Evolutionary conservation across 768 basidiomycete species (phyloP), one percentile per base, ranked within the genome.

Genomic region (Phylloporus scabripes): DNA sequence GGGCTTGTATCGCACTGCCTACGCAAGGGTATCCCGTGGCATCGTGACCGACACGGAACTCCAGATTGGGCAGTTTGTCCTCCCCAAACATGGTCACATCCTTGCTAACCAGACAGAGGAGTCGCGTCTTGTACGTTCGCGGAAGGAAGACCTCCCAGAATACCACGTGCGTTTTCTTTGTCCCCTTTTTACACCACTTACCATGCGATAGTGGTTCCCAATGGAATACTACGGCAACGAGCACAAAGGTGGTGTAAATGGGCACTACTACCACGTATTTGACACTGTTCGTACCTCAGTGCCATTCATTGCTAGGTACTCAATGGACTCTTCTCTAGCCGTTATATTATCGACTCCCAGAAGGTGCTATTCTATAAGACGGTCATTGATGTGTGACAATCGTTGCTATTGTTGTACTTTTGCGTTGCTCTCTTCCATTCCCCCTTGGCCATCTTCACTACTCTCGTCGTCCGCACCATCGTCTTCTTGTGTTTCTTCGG

Each of bases 11-110:
- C 75, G 87, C 15, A 88, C 86, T 3, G 72, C 83, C n/a, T 94
- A 90, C 61, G 91, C 85, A 0, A 78, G 92, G 15, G 66, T 95
- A 15, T 88, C 90, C 10, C 78, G 89, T 17, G 83, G 88, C 20
- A 82, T 81, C 29, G 85, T 95, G 54, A 92, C 89, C 21, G 92
- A 95, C 60, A 94, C 92, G 1, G 91, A 94, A 60, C 74, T 92
- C 45, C 92, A 92, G 67, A 80, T 94, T 32, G 91, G 83, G 10
- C 89, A 88, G 64, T 94, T 92, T 60, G 75, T 87, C 42, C 62
- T 93, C 4, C 89, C 90, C 0, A 74, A 70, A 40, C 74, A 81
- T 47, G 83, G 79, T 0, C 58, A 64, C 51, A 62, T 63, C 15
- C 76, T 82, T 4, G 70, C 71, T 20, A 79, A 90, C 56, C 81